Percentiles rank a stretch among this genome's conserved stretches.
Conservation (phyloP, 1,139 yeast genomes). For the Candida freyschussii region DNA sequence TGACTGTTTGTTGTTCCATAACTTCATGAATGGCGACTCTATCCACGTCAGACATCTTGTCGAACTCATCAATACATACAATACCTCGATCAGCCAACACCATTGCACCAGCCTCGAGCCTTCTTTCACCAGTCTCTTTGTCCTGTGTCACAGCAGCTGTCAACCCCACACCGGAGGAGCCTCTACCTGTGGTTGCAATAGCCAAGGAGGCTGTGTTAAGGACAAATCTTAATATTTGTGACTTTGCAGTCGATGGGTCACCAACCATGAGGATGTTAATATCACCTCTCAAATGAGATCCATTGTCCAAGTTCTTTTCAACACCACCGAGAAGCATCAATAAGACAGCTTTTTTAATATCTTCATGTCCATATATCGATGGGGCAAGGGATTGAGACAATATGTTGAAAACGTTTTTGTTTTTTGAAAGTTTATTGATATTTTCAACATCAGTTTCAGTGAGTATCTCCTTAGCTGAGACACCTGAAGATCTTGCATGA, state of each 20-base stretch:
- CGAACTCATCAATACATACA: slow-evolving; percentile 98
- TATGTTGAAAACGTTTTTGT: slow-evolving; percentile 67
- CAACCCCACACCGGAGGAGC: slow-evolving; percentile 98
- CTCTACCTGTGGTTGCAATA: slow-evolving; percentile 98
- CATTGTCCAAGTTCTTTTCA: slow-evolving; percentile 90
- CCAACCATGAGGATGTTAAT: slow-evolving; percentile 95
- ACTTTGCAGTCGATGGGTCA: slow-evolving; percentile 98
- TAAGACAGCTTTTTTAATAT: slow-evolving; percentile 85
- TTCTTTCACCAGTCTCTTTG: slow-evolving; percentile 93
- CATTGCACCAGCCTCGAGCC: slow-evolving; percentile 99
- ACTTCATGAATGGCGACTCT: slow-evolving; percentile 99
- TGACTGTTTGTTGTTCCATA: slow-evolving; percentile 98
- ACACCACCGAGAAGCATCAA: slow-evolving; percentile 91
- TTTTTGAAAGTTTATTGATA: slow-evolving; percentile 72
- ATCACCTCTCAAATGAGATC: slow-evolving; percentile 97
- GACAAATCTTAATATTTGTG: slow-evolving; percentile 91
- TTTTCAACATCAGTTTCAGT: slow-evolving; percentile 83
- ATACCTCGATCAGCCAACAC: slow-evolving; percentile 96
- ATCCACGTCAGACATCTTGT: slow-evolving; percentile 94
- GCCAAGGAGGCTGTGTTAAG: slow-evolving; percentile 93
- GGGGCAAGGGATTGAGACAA: slow-evolving; percentile 90
- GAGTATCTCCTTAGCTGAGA: slow-evolving; percentile 68
- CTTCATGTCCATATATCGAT: slow-evolving; percentile 89
- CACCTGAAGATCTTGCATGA: slow-evolving; percentile 85
- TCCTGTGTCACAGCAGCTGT: slow-evolving; percentile 98